Conservation (phyloP, 2,329 filamentous ascomycete species). For the Alternaria solani region DNA sequence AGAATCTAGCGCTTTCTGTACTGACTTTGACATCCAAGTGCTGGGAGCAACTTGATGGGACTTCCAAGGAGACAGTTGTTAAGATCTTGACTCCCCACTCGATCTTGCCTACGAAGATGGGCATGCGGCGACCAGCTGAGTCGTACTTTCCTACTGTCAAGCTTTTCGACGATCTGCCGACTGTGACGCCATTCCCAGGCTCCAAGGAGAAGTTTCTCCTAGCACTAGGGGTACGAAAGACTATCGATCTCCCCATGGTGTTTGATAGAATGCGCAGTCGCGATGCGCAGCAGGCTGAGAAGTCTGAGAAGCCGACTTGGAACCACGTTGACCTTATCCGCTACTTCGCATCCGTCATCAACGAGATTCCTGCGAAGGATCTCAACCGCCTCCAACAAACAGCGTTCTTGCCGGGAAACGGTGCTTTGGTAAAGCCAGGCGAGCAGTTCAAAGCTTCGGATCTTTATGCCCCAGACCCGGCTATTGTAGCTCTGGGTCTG, state of each 20-base stretch:
- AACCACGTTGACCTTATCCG: slow-evolving; percentile 95
- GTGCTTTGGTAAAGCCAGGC: slow-evolving; percentile 33
- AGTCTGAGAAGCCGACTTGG: slow-evolving; percentile 68
- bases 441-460: slow-evolving; percentile 49
- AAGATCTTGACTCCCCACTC: slow-evolving; percentile 71
- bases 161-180: slow-evolving; percentile 91
- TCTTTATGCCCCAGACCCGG: slow-evolving; percentile 47
- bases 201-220: slow-evolving; percentile 91
- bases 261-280: slow-evolving; percentile 82
- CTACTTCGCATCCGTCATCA: slow-evolving; percentile 87
- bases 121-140: slow-evolving; percentile 85
- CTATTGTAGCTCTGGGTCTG: slow-evolving; percentile 42
- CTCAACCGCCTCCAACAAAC: slow-evolving; percentile 79
- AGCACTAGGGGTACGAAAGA: slow-evolving; percentile 89
- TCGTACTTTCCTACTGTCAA: slow-evolving; percentile 95
- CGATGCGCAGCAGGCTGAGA: slow-evolving; percentile 52
- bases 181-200: slow-evolving; percentile 73
- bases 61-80: slow-evolving; percentile 71
- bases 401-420: slow-evolving; percentile 78
- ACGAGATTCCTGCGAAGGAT: slow-evolving; percentile 86
- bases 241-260: slow-evolving; percentile 91
- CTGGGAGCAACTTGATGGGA: slow-evolving; percentile 80
- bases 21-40: slow-evolving; percentile 84
- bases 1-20: slow-evolving; percentile 78
- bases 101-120: slow-evolving; percentile 87